Conservation (phyloP, 306 rosid genomes). For the Gynostemma pentaphyllum region DNA sequence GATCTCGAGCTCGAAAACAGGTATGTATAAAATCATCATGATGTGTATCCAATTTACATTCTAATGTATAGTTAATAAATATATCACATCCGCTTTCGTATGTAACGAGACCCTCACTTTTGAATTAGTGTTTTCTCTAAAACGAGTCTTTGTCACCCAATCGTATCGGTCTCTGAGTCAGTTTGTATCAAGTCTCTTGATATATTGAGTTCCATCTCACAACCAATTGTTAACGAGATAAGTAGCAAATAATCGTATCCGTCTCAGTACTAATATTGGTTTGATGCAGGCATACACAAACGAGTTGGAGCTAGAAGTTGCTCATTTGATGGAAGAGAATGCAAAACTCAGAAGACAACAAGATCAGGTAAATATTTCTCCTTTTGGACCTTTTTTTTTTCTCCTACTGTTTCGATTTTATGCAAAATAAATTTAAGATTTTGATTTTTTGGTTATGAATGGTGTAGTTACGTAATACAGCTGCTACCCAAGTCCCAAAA, state of each 20-base stretch:
- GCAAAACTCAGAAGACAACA: conserved; percentile 49
- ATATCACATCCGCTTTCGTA: no score
- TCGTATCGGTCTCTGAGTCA: no score
- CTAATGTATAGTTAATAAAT: not conserved
- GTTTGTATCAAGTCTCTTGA: no score
- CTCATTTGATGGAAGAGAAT: conserved; percentile 45
- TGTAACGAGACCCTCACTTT: no score
- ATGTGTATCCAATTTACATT: not conserved
- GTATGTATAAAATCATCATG: conserved; percentile 12
- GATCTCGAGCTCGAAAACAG: conserved; percentile 92
- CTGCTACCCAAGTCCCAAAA: conserved; percentile 25
- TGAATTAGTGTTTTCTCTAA: no score
- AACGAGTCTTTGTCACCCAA: no score
- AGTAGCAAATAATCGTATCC: not conserved
- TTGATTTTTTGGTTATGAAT: not conserved
- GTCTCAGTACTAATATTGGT: not conserved
- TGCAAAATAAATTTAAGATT: not conserved
- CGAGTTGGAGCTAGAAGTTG: conserved; percentile 58
- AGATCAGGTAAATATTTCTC: conserved; percentile 32
- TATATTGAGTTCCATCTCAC: no score
- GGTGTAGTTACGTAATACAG: conserved; percentile 22
- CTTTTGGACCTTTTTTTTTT: not conserved
- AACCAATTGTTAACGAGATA: no score
- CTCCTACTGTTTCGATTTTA: not conserved
- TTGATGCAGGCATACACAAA: conserved; percentile 65